Base-by-base conservation (phyloP, 1,284 basidiomycete genomes). In the Cryptococcus sp. region DNA sequence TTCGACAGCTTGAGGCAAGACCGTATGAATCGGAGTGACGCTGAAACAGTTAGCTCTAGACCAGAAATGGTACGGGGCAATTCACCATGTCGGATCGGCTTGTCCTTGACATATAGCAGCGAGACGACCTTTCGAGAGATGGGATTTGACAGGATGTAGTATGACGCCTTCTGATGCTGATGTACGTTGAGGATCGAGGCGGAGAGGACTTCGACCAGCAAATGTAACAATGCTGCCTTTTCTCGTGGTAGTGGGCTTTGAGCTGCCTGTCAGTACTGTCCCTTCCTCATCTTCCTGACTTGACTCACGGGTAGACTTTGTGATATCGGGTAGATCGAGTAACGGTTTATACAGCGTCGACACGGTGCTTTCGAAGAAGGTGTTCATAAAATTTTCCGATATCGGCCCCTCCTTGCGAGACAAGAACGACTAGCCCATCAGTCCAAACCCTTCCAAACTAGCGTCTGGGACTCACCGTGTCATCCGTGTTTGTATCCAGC, bases 21-120 rank as follows among this genome's bases (percentile, higher is more conserved):
- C 52, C 89, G 85, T 75, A 97, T 89, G 75, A 91, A 92, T 36
- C 93, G 86, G 65, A 98, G 82, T 5, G 89, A 83, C 64, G 86
- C 90, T 94, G 56, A n/a, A n/a, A 11, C 55, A 18, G 35, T 44
- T 42, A 58, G 58, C 28, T 23, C 36, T 19, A 21, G 32, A 16
- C 3, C 21, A 10, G 24, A 75, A 81, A 54, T 12, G 24, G 7
- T 34, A n/a, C n/a, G n/a, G n/a, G 21, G 14, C 3, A 12, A 60
- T 73, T 56, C 65, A 93, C 90, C 86, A 67, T 94, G 82, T 33
- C 87, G 82, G 44, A 97, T 77, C 66, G 94, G 87, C 73, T 97
- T 97, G 67, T 97, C 91, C 62, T 82, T 82, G 38, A 83, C 80
- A 55, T 81, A 83, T 43, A 97, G 78, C 37, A 95, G 73, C n/a